Conservation (phyloP, 2,329 filamentous ascomycete genomes). For the Aspergillus unguis region DNA sequence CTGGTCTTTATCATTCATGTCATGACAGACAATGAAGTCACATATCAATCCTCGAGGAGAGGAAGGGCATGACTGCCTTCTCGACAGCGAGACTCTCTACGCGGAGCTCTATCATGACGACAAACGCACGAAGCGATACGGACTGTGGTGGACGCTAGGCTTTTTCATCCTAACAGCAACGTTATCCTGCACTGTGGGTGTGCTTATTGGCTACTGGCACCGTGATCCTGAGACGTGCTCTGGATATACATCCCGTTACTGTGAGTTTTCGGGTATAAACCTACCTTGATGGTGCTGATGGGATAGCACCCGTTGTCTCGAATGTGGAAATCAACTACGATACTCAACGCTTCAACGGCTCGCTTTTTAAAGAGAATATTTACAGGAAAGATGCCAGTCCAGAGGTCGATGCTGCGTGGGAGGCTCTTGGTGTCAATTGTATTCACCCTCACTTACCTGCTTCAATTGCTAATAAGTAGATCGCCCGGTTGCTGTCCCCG, state of each 20-base stretch:
- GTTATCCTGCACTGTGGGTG: slow-evolving; percentile 20
- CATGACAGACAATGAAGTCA: too few relatives aligned
- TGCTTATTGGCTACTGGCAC: slow-evolving; percentile 13
- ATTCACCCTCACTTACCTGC: slow-evolving; percentile 15
- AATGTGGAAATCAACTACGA: slow-evolving; percentile 45
- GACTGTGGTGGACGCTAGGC: slow-evolving; percentile 7
- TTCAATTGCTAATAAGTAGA: slow-evolving; percentile 30
- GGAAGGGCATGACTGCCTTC: too few relatives aligned
- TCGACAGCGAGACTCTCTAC: background rate
- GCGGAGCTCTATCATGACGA: background rate
- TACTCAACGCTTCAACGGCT: slow-evolving; percentile 53
- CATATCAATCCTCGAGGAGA: too few relatives aligned
- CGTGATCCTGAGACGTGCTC: slow-evolving; percentile 21
- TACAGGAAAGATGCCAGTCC: slow-evolving; percentile 51
- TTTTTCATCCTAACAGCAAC: slow-evolving; percentile 16
- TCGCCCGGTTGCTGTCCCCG: slow-evolving; percentile 49
- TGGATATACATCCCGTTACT: slow-evolving; percentile 24
- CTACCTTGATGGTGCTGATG: too few relatives aligned
- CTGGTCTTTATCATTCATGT: too few relatives aligned
- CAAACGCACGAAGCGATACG: background rate
- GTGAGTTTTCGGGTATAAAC: slow-evolving; percentile 14
- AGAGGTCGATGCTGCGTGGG: slow-evolving; percentile 59
- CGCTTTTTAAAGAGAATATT: slow-evolving; percentile 53
- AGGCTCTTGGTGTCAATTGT: slow-evolving; percentile 52
- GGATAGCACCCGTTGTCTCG: slow-evolving; percentile 35